These are phyloP conservation scores for Annulohypoxylon moriforme DNA, from an alignment of 495 filamentous ascomycete genomes.

Conservation along the genomic window DNA sequence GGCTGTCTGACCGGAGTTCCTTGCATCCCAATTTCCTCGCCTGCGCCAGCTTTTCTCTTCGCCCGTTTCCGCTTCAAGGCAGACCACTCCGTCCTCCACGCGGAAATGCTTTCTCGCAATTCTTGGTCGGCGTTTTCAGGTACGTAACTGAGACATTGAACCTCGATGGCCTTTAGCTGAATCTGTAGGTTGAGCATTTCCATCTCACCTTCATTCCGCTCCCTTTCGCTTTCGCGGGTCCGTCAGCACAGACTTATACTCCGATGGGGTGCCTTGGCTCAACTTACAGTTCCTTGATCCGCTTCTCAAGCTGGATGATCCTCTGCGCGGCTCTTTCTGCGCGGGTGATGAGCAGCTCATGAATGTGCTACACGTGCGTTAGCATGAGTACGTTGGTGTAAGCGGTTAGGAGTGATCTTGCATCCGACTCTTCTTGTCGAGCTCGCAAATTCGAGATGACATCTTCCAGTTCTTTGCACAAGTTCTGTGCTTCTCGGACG, in stretches of 20 bases:
- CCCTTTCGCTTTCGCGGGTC: constrained; percentile 47
- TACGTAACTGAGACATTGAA: constrained; percentile 57
- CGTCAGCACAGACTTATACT: constrained; percentile 25
- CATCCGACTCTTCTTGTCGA: constrained; percentile 64
- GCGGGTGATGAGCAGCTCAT: constrained; percentile 61
- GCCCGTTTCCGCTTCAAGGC: constrained; percentile 45
- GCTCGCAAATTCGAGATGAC: constrained; percentile 53
- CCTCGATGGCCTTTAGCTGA: constrained; percentile 65
- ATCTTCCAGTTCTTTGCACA: constrained; percentile 53
- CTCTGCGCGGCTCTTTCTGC: constrained; percentile 63
- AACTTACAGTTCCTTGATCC: constrained; percentile 60
- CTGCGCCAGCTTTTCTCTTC: constrained; percentile 32
- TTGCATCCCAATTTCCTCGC: constrained; percentile 21
- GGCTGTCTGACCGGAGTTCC: constrained; percentile 32
- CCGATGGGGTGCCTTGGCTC: not conserved
- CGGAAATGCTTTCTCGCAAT: constrained; percentile 56
- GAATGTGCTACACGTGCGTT: constrained; percentile 59
- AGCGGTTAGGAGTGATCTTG: constrained; percentile 39
- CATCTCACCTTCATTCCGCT: constrained; percentile 52
- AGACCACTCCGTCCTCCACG: constrained; percentile 60
- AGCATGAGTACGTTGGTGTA: constrained; percentile 9
- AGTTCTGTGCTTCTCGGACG: constrained; percentile 53
- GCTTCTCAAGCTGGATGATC: constrained; percentile 62
- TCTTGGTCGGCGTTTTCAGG: constrained; percentile 55
- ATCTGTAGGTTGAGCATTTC: constrained; percentile 65